These are phyloP conservation scores for Ophiostoma perfectum DNA, from an alignment of 2,329 filamentous ascomycete species.

Conservation along the genomic window DNA sequence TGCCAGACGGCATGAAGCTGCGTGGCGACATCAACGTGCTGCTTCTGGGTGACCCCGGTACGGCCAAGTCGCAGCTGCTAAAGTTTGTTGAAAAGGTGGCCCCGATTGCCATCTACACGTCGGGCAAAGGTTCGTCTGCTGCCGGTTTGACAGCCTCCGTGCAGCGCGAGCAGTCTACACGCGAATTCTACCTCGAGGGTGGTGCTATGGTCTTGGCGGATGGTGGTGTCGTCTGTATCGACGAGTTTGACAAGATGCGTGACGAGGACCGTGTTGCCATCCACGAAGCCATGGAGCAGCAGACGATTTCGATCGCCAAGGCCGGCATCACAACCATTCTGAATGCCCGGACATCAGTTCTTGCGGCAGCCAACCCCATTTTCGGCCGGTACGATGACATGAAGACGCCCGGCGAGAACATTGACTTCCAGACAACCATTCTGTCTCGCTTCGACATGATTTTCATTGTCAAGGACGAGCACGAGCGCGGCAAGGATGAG, in stretches of 20 bases:
- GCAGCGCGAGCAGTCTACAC: conserved; percentile 82
- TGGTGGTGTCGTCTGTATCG: conserved; percentile 94
- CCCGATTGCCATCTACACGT: conserved; percentile 97
- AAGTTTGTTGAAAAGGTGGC: conserved; percentile 97
- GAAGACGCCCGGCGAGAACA: conserved; percentile 96
- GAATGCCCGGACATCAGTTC: conserved; percentile 88
- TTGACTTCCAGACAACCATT: conserved; percentile 98
- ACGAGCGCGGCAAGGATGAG: conserved; percentile 84
- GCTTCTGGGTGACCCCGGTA: conserved; percentile 93
- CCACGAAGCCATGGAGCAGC: conserved; percentile 99
- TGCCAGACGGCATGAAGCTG: conserved; percentile 95
- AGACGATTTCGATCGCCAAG: conserved; percentile 98
- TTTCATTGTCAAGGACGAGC: conserved; percentile 95
- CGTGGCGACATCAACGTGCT: conserved; percentile 98
- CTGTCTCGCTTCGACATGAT: conserved; percentile 99
- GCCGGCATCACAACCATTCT: conserved; percentile 97
- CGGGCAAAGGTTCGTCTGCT: conserved; percentile 94
- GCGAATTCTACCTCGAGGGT: conserved; percentile 96
- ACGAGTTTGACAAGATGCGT: conserved; percentile 99
- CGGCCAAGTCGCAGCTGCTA: conserved; percentile 91
- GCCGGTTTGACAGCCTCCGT: conserved; percentile 97
- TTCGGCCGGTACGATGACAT: conserved; percentile 98
- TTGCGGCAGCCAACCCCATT: conserved; percentile 94
- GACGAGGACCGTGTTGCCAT: conserved; percentile 97
- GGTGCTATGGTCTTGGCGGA: conserved; percentile 98